phyloP scores from a whole-genome alignment of 1,284 basidiomycete species.

The Tilletia setariae region DNA sequence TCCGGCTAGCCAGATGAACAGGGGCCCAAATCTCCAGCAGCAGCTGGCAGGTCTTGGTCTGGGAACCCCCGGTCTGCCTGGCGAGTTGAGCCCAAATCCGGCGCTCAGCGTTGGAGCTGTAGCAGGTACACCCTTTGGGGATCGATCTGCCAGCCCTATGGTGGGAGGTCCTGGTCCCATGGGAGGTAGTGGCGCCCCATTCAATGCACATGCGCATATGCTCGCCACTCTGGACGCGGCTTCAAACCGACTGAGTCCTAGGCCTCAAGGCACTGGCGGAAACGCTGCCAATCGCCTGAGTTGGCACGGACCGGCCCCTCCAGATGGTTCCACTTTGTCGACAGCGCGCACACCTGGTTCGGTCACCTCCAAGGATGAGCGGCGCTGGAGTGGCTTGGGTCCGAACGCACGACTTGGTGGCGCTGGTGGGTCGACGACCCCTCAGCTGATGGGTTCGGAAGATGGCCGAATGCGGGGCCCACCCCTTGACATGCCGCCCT shows the following conservation, averaged over 20 bases:
- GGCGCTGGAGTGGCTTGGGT: constrained; percentile 9
- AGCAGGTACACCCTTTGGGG: constrained; percentile 2
- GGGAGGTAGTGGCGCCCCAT: not conserved
- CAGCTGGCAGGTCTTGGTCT: constrained; percentile 8
- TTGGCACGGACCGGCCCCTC: constrained; percentile 4
- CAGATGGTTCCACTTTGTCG: not conserved
- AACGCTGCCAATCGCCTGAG: constrained; percentile 11
- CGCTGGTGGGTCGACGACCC: not conserved
- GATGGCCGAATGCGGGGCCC: constrained; percentile 20
- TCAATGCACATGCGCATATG: not conserved
- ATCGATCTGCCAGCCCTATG: constrained; percentile 6
- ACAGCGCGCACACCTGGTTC: not conserved
- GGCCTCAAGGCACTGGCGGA: constrained; percentile 1
- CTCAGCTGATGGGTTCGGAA: constrained; percentile 12
- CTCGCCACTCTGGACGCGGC: not conserved
- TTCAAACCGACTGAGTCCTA: not conserved
- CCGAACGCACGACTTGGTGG: not conserved
- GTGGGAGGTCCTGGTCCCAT: not conserved
- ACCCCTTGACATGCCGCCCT: constrained; percentile 1
- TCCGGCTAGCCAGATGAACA: not conserved
- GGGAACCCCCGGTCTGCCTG: constrained; percentile 1
- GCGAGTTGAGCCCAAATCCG: constrained; percentile 9
- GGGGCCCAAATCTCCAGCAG: not conserved
- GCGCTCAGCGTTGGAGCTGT: not conserved
- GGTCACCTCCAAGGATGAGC: constrained; percentile 11